These are phyloP conservation scores for Bromus sterilis DNA, from an alignment of 176 grass and related monocot genomes.

Conservation along the genomic window DNA sequence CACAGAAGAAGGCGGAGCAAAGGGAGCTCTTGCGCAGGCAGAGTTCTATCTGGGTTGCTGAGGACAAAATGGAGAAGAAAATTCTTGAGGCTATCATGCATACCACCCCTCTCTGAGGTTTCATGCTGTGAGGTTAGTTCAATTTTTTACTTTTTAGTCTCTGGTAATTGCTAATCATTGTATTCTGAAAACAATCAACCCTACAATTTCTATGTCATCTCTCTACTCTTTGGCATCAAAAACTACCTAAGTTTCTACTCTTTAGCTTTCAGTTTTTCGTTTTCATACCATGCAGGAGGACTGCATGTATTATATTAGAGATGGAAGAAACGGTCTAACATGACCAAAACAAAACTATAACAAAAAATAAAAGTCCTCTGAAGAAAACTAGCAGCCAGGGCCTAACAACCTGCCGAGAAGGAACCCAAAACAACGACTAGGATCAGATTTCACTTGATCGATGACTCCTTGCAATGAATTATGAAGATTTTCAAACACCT, in stretches of 20 bases:
- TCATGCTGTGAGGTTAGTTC: not conserved
- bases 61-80: slow-evolving; percentile 42
- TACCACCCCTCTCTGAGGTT: slow-evolving; percentile 33
- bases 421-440: no score
- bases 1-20: slow-evolving; percentile 41
- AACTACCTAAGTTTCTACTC: not conserved
- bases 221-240: not conserved
- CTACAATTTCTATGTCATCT: not conserved
- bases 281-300: no score
- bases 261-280: not conserved
- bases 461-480: no score
- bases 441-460: no score
- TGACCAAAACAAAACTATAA: no score
- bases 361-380: no score
- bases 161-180: not conserved
- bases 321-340: no score
- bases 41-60: slow-evolving; percentile 61
- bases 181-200: not conserved
- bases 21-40: slow-evolving; percentile 54
- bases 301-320: no score
- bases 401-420: no score
- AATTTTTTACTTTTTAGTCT: not conserved
- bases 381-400: no score
- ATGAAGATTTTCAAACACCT: no score
- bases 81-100: slow-evolving; percentile 32